Conservation (phyloP, 495 filamentous ascomycete genomes). For the Penicillium arizonense region DNA sequence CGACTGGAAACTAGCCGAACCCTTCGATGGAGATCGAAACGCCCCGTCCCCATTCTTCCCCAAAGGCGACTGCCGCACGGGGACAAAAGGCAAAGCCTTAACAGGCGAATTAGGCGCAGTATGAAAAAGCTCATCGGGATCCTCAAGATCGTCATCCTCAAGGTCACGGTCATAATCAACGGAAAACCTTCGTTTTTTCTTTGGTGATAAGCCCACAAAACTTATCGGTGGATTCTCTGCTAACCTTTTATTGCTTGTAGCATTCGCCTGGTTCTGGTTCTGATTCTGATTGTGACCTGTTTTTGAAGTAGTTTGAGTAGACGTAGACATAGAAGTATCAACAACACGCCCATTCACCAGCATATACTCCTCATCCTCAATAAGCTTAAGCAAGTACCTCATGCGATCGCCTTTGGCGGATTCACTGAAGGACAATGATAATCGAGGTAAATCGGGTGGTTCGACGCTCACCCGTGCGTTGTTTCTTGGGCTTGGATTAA, state of each 20-base stretch:
- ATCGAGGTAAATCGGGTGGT: neutral
- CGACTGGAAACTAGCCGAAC: neutral
- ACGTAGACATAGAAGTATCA: neutral
- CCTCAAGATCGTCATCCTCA: no score
- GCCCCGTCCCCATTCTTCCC: neutral
- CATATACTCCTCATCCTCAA: constrained; percentile 30
- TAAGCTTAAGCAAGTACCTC: constrained; percentile 23
- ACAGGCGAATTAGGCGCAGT: constrained; percentile 41
- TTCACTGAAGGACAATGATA: neutral
- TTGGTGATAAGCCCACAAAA: constrained; percentile 10
- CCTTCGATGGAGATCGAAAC: neutral
- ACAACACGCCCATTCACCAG: constrained; percentile 13
- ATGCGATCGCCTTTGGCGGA: constrained; percentile 20
- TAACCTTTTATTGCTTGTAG: neutral
- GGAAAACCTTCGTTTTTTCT: constrained; percentile 27
- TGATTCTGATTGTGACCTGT: no score
- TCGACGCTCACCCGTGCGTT: neutral
- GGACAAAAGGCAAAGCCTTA: constrained; percentile 4
- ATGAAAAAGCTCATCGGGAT: constrained; percentile 27
- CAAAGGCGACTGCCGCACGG: neutral
- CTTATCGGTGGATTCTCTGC: neutral
- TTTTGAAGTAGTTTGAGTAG: no score
- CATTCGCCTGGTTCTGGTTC: no score
- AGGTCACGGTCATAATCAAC: neutral
- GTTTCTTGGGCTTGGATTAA: neutral